A percentile compares a stretch with the other conserved stretches of the same genome.
These are phyloP conservation scores for Sugiyamaella chiloensis DNA, from an alignment of 805 yeast species.

Conservation along the genomic window DNA sequence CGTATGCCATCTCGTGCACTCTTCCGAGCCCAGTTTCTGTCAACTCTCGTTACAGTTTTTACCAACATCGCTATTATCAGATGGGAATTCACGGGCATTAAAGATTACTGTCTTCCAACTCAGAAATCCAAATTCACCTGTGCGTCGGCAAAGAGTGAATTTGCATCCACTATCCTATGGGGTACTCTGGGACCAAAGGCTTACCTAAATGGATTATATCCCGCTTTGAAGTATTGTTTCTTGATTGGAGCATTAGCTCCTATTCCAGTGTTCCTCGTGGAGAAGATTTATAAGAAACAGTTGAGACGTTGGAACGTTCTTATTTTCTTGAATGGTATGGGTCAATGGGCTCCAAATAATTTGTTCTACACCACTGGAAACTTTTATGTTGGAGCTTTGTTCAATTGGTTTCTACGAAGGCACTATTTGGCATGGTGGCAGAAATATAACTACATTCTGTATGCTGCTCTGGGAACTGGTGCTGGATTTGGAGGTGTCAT, in stretches of 20 bases:
- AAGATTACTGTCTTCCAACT: conserved; percentile 42
- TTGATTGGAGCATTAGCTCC: conserved; percentile 45
- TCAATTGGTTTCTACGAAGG: conserved; percentile 47
- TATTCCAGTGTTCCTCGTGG: conserved; percentile 13
- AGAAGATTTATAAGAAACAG: conserved; percentile 43
- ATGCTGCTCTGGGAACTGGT: conserved; percentile 49
- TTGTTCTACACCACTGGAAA: conserved; percentile 42
- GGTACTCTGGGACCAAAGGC: conserved; percentile 60
- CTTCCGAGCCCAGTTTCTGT: conserved; percentile 40
- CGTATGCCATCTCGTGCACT: conserved; percentile 53
- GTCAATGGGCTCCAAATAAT: conserved; percentile 39
- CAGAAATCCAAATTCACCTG: conserved; percentile 45
- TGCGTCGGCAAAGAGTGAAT: conserved; percentile 40
- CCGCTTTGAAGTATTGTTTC: conserved; percentile 61
- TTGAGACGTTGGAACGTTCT: conserved; percentile 31
- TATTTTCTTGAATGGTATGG: conserved; percentile 33
- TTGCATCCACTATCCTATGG: conserved; percentile 51
- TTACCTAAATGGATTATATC: conserved; percentile 49
- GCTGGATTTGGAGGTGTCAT: conserved; percentile 5
- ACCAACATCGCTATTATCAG: conserved; percentile 32
- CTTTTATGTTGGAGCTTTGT: conserved; percentile 38
- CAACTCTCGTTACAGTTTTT: conserved; percentile 39
- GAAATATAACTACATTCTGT: conserved; percentile 47
- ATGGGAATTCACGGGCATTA: conserved; percentile 34
- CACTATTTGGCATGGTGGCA: conserved; percentile 54